Percentiles rank a stretch among this genome's conserved stretches.
These are phyloP conservation scores for Colletotrichum brevisporum DNA, from an alignment of 2,329 filamentous ascomycete genomes.

Conservation along the genomic window DNA sequence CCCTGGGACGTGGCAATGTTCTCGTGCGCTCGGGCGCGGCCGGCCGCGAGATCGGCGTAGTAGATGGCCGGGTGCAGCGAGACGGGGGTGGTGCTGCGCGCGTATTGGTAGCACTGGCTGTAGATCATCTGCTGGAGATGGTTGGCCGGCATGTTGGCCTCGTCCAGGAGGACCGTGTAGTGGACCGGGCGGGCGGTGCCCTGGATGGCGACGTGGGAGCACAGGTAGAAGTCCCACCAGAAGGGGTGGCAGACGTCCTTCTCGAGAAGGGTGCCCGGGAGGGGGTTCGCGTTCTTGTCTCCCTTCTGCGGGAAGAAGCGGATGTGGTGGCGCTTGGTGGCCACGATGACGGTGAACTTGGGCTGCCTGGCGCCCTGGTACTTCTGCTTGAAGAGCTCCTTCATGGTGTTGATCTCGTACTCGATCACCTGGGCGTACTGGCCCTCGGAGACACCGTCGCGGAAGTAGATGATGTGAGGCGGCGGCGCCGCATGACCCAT, in stretches of 20 bases:
- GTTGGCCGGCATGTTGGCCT: constrained; percentile 76
- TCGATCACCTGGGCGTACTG: constrained; percentile 86
- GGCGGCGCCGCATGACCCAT: constrained; percentile 64
- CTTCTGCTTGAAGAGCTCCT: constrained; percentile 65
- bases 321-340: constrained; percentile 94
- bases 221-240: constrained; percentile 87
- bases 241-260: constrained; percentile 90
- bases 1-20: constrained; percentile 61
- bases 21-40: constrained; percentile 84
- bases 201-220: constrained; percentile 82
- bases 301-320: constrained; percentile 80
- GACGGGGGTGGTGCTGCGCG: constrained; percentile 91
- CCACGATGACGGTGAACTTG: constrained; percentile 88
- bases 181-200: constrained; percentile 94
- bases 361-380: constrained; percentile 52
- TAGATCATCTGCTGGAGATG: constrained; percentile 91
- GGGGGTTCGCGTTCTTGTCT: constrained; percentile 84
- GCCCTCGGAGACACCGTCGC: constrained; percentile 91
- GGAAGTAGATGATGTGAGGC: constrained; percentile 88
- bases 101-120: constrained; percentile 94
- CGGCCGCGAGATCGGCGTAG: constrained; percentile 92
- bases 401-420: constrained; percentile 82
- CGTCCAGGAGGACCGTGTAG: constrained; percentile 91
- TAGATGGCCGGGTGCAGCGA: constrained; percentile 92
- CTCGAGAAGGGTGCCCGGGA: constrained; percentile 91